Evolutionary conservation across 768 basidiomycete species (phyloP).

Genomic region (Mycena galericulata): DNA sequence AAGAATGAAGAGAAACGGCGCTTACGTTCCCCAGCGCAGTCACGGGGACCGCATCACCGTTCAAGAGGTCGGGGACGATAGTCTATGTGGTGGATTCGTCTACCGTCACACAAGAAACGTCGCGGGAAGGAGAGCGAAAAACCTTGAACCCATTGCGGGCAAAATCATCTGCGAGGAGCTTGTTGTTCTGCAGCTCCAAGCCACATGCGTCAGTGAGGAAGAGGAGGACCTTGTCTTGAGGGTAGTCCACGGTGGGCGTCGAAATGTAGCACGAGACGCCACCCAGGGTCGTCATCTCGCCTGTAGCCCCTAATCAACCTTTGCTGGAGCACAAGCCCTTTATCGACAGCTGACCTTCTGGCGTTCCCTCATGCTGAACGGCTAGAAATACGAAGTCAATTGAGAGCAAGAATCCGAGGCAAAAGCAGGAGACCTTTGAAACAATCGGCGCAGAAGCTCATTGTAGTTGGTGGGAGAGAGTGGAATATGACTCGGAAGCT

Average conservation of each 20-base stretch:
- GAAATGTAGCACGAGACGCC: conserved; percentile 66
- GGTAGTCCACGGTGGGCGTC: conserved; percentile 61
- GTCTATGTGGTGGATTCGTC: neutral
- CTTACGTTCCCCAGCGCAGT: no score
- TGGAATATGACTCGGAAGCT: no score
- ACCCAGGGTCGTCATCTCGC: conserved; percentile 19
- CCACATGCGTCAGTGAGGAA: conserved; percentile 68
- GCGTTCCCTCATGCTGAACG: no score
- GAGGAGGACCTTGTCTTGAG: conserved; percentile 68
- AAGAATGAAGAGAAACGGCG: neutral
- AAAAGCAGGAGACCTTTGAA: no score
- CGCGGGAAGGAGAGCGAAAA: neutral
- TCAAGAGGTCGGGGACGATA: neutral
- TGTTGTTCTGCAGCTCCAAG: conserved; percentile 46
- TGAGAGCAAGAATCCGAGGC: no score
- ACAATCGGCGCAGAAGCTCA: no score
- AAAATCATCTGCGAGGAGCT: conserved; percentile 57
- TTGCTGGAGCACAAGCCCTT: no score
- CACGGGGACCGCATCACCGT: neutral
- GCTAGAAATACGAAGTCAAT: neutral
- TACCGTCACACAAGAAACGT: no score
- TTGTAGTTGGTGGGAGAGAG: no score
- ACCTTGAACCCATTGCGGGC: conserved; percentile 61
- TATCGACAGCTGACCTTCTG: no score
- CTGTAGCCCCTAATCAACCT: neutral